Conservation (phyloP, 2,329 filamentous ascomycete genomes). For the Sporothrix pallida region DNA sequence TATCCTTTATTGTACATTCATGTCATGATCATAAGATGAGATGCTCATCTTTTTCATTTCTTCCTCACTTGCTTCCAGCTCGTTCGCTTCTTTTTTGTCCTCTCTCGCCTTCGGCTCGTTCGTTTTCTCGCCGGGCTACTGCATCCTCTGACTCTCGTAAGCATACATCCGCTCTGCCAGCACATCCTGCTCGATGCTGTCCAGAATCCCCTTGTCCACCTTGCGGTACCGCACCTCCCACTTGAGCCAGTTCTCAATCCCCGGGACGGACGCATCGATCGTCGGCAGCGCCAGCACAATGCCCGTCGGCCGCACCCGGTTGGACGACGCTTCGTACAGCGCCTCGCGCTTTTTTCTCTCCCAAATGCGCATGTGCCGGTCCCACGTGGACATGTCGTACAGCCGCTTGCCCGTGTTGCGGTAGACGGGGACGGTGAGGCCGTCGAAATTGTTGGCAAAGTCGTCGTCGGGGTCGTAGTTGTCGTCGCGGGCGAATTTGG, state of each 20-base stretch:
- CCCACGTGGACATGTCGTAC: background rate
- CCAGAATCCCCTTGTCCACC: constrained; percentile 52
- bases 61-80: background rate
- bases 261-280: constrained; percentile 55
- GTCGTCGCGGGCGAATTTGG: background rate
- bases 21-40: background rate
- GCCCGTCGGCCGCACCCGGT: constrained; percentile 39
- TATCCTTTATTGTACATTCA: background rate
- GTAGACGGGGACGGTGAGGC: background rate
- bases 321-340: background rate
- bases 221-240: constrained; percentile 59
- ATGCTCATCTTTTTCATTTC: background rate
- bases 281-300: constrained; percentile 61
- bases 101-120: too few species aligned
- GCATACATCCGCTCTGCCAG: constrained; percentile 4
- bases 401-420: background rate
- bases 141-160: background rate
- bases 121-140: too few species aligned
- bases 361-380: constrained; percentile 27
- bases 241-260: constrained; percentile 55
- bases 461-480: background rate
- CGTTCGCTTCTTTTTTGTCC: background rate
- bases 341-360: constrained; percentile 23
- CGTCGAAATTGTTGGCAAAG: background rate
- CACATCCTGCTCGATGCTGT: constrained; percentile 19